These are phyloP conservation scores for Royoungia palumana DNA, from an alignment of 768 basidiomycete genomes.

Conservation along the genomic window DNA sequence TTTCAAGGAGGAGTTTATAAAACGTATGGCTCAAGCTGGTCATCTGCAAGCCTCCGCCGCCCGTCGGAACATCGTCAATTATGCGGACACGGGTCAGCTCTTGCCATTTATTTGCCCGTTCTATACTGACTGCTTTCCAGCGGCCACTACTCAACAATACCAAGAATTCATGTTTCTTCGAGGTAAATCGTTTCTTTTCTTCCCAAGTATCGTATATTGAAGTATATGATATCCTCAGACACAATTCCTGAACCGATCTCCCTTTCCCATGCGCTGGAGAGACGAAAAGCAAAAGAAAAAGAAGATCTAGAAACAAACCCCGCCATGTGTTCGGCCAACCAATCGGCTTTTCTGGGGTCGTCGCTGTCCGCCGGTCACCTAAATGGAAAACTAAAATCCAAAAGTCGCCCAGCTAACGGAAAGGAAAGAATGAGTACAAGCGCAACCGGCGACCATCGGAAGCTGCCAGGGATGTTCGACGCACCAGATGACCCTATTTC, in stretches of 20 bases:
- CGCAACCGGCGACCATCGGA: slow-evolving; percentile 22
- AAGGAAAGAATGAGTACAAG: slow-evolving; percentile 32
- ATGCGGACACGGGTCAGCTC: slow-evolving; percentile 71
- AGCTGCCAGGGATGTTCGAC: slow-evolving; percentile 17
- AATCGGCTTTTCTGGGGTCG: slow-evolving; percentile 25
- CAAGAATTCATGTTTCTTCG: slow-evolving; percentile 72
- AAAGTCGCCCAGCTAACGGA: slow-evolving; percentile 36
- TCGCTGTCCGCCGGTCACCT: slow-evolving; percentile 14
- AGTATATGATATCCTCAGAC: slow-evolving; percentile 38
- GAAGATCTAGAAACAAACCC: slow-evolving; percentile 60
- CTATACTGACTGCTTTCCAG: slow-evolving; percentile 34
- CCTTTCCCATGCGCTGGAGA: slow-evolving; percentile 55
- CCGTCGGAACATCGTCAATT: slow-evolving; percentile 56
- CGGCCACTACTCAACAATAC: slow-evolving; percentile 55
- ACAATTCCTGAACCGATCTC: slow-evolving; percentile 63
- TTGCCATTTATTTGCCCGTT: neutral
- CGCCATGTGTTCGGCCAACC: slow-evolving; percentile 40
- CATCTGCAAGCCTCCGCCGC: slow-evolving; percentile 61
- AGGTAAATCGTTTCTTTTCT: slow-evolving; percentile 38
- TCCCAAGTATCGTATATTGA: neutral
- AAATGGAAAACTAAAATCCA: slow-evolving; percentile 39
- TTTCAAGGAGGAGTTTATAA: slow-evolving; percentile 80
- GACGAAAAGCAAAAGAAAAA: slow-evolving; percentile 50
- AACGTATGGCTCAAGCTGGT: slow-evolving; percentile 67
- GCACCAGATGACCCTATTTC: slow-evolving; percentile 18